Evolutionary conservation across 306 rosid genomes (phyloP), one percentile per base, ranked within the genome.

Genomic region (Quercus rubra): DNA sequence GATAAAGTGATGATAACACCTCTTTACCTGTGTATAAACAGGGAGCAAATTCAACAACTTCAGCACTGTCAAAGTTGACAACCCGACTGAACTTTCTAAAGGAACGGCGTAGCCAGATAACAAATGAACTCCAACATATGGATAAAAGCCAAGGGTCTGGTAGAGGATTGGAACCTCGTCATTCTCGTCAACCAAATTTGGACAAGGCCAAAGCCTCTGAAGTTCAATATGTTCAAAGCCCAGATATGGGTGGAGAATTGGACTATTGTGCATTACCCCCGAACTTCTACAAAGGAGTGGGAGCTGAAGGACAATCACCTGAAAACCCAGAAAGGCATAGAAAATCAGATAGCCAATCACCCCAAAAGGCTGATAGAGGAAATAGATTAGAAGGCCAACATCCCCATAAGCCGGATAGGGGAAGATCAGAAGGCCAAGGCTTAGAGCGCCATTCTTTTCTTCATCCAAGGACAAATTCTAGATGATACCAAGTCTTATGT

Each of bases 21-120:
- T 81, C 67, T 70, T 83, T 1, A 86, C 74, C 82, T 78, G 73
- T 85, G 76, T 78, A 82, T 82, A 55, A 78, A 64, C 93, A 92
- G 98, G 96, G 89, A 55, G 61, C 86, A 70, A 81, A 84, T 85
- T 80, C 80, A 15, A 76, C 91, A 6, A 13, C 86, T 85, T 87
- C 91, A 78, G 93, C 92, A 57, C 46, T 89, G 81, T 86, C 99
- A 49, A 95, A 95, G 87, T 80, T 93, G 89, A 90, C 97, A 18
- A 85, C 89, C 73, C 85, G 88, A 68, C 89, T 89, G 77, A 93
- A 96, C 84, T 89, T 96, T 82, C 83, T 96, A 93, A 93, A 96
- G 88, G 98, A 91, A 87, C 79, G 86, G 35, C 87, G 90, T 18
- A 85, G 75, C 79, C 98, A 90, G 74, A 78, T 56, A 62, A 78